Conservation (phyloP, 208 protist genomes). For the Crithidia expoeki region DNA sequence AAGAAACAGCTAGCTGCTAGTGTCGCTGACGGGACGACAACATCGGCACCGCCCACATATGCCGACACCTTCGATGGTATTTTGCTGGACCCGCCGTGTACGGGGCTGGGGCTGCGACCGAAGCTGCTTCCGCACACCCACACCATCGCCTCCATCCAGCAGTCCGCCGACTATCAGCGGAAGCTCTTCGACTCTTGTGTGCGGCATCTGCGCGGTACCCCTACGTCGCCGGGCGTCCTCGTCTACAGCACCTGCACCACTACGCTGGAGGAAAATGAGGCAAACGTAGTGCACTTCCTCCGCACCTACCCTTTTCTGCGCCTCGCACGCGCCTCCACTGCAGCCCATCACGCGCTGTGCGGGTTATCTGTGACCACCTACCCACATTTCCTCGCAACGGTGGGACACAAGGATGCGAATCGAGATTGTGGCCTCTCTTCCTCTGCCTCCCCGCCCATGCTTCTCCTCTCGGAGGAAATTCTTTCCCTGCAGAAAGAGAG, state of each 20-base stretch:
- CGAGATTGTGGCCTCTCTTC: not conserved
- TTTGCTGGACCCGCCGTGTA: slow-evolving; percentile 88
- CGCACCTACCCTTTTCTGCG: slow-evolving; percentile 41
- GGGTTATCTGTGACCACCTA: slow-evolving; percentile 19
- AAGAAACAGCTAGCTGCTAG: slow-evolving; percentile 1
- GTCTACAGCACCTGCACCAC: slow-evolving; percentile 80
- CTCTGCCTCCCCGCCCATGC: not conserved
- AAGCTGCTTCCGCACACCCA: slow-evolving; percentile 54
- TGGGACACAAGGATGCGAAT: no score
- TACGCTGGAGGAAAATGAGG: slow-evolving; percentile 83
- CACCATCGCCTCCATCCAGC: slow-evolving; percentile 34
- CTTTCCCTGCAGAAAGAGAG: slow-evolving; percentile 27
- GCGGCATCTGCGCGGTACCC: slow-evolving; percentile 33
- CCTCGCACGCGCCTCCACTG: slow-evolving; percentile 46
- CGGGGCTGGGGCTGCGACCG: slow-evolving; percentile 75
- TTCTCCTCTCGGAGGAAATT: slow-evolving; percentile 40
- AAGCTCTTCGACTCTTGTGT: slow-evolving; percentile 72
- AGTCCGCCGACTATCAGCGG: slow-evolving; percentile 73
- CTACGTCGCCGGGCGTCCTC: slow-evolving; percentile 34
- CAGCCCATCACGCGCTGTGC: slow-evolving; percentile 38
- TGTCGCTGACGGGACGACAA: not conserved
- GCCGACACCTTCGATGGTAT: slow-evolving; percentile 56
- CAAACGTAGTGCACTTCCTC: slow-evolving; percentile 64
- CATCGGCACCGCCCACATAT: not conserved
- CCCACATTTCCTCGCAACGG: not conserved